These are phyloP conservation scores for Pseudozyma thailandica DNA, from an alignment of 1,284 basidiomycete genomes.

Conservation along the genomic window DNA sequence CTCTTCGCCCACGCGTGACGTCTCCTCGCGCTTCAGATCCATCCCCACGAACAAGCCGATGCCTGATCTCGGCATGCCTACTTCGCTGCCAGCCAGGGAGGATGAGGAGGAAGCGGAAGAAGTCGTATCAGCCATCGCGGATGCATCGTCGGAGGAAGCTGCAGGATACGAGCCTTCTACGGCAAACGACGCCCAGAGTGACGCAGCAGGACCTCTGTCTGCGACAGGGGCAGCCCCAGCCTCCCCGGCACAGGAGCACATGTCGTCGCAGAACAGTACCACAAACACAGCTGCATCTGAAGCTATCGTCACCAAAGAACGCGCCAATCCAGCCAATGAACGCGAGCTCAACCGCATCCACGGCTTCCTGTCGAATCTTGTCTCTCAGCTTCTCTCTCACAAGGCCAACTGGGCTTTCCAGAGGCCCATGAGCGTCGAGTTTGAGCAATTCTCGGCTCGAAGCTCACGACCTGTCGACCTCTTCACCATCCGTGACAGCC, in stretches of 20 bases:
- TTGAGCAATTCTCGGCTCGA: slow-evolving; percentile 41
- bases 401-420: slow-evolving; percentile 46
- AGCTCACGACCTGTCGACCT: slow-evolving; percentile 46
- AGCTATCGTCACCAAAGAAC: slow-evolving; percentile 4
- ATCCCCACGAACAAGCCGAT: slow-evolving; percentile 8
- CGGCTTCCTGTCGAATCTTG: slow-evolving; percentile 41
- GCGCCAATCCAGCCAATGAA: slow-evolving; percentile 12
- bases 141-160: too few species aligned
- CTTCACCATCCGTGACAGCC: slow-evolving; percentile 41
- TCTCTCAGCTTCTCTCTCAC: slow-evolving; percentile 45
- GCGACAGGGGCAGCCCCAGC: too few species aligned
- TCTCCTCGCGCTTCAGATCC: slow-evolving; percentile 24
- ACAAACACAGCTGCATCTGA: not conserved
- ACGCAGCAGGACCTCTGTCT: too few species aligned
- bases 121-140: too few species aligned
- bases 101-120: not conserved
- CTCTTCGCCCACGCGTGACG: slow-evolving; percentile 44
- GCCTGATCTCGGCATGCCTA: slow-evolving; percentile 12
- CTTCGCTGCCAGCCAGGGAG: not conserved
- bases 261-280: too few species aligned
- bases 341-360: slow-evolving; percentile 39
- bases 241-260: too few species aligned
- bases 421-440: slow-evolving; percentile 34
- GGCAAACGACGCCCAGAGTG: too few species aligned
- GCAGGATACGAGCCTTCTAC: too few species aligned